Evolutionary conservation across 2,329 filamentous ascomycete genomes (phyloP), one percentile per base, ranked within the genome.

Genomic region (Penicillium nordicum): DNA sequence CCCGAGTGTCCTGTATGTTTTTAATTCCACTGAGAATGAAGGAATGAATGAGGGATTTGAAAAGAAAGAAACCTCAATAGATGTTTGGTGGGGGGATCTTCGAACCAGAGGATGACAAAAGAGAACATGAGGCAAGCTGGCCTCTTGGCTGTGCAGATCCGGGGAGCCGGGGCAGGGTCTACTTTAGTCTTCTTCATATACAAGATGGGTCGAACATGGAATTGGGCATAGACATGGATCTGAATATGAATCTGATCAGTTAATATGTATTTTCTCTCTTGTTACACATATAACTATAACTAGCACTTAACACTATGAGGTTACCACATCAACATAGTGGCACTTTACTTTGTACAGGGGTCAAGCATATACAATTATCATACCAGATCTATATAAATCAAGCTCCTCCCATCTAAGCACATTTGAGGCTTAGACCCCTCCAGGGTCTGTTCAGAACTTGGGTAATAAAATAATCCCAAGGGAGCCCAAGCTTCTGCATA

Each of bases 11-110:
- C 25, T 43, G 41, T 43, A 43, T 43, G 23, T 29, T 43, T 29
- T 43, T 29, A n/a, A 29, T 27, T 12, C 5, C 41, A 29, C 23
- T 1, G 32, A 51, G 36, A 51, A 27, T 45, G 25, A 56, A 56
- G 46, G 44, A 59, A 44, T 60, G 59, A 49, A 65, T 63, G 55
- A 58, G 49, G 53, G 50, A 52, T 32, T n/a, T 45, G 32, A 32
- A 49, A 55, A 42, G 48, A 50, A 47, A 42, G 46, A 32, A 55
- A 34, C 37, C 34, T 55, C 53, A 46, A n/a, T 52, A 43, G 41
- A 54, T 36, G 14, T 51, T 32, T 44, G 23, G 36, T 53, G 51
- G 43, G 51, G 51, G 43, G 51, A 49, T 49, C 36, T 46, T 21
- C 14, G 21, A 53, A 47, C 45, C 32, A 23, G 4, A 25, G 29